Evolutionary conservation across 2,329 filamentous ascomycete genomes (phyloP), one percentile per base, ranked within the genome.

Genomic region (Colletotrichum sp.): DNA sequence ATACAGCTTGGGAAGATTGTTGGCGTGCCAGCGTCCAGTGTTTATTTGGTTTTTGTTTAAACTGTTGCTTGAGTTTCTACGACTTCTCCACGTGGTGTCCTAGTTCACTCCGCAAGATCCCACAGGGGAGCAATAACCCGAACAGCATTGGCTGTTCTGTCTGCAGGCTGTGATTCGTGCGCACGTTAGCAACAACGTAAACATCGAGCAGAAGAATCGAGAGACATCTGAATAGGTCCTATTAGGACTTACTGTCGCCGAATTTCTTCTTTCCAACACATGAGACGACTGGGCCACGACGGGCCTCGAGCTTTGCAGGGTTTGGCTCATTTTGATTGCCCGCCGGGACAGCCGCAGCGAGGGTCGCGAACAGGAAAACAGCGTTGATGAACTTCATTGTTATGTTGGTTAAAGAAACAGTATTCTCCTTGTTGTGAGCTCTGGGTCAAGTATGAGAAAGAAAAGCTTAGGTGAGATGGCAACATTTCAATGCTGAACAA

Each of bases 351-450:
- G 44, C 44, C n/a, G 44, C 44, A 13, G 44, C 44, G 4, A 52
- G n/a, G 44, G n/a, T 21, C 10, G n/a, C n/a, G 44, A 52, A 52
- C 2, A 52, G 44, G 44, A 52, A 21, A 21, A 52, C 0, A 52
- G n/a, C n/a, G 10, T 13, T 52, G 44, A 52, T 52, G n/a, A 52
- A 52, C n/a, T 52, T 52, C 44, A 52, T 52, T 13, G 1, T 21
- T 21, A 13, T 5, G 44, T 52, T 13, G n/a, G 44, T 21, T 5
- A 4, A 13, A 49, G 44, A 21, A 21, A 7, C 2, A 2, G 44
- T 0, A 0, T 21, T 52, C n/a, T 52, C n/a, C 3, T 52, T 21
- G 10, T n/a, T 49, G n/a, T 21, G 6, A 13, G 10, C 6, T 52
- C 6, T 21, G 44, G n/a, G n/a, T 52, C n/a, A 52, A 21, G 44